phyloP scores from a whole-genome alignment of 73 alveolate genomes.

The Uronychia binucleata region DNA sequence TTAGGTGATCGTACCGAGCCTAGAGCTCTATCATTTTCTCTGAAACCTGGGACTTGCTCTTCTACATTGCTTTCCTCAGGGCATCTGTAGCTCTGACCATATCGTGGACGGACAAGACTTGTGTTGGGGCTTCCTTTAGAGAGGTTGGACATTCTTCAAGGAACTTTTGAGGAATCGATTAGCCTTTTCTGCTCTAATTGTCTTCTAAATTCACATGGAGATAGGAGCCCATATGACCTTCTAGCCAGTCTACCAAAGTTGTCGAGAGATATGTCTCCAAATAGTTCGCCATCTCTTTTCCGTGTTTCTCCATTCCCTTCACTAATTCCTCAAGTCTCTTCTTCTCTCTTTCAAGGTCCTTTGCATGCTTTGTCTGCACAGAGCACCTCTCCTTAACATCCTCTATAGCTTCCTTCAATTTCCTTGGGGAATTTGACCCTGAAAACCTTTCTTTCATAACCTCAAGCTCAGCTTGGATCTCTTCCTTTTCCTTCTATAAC shows the following conservation, averaged over 20 bases:
- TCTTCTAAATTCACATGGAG: not conserved
- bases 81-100: not conserved
- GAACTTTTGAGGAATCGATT: not conserved
- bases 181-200: not conserved
- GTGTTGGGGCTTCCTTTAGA: not conserved
- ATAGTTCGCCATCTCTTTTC: not conserved
- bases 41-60: not conserved
- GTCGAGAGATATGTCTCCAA: not conserved
- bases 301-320: not conserved
- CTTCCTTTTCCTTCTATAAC: constrained; percentile 1
- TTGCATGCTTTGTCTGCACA: not conserved
- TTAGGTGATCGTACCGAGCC: not conserved
- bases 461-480: not conserved
- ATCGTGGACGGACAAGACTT: not conserved
- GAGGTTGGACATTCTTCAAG: not conserved
- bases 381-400: not conserved
- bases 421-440: constrained; percentile 3
- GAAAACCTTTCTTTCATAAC: not conserved
- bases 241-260: not conserved
- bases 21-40: not conserved
- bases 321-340: not conserved
- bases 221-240: not conserved
- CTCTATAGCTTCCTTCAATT: not conserved
- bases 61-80: not conserved
- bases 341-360: not conserved